Evolutionary conservation across 805 yeast species (phyloP).

Genomic region (Hanseniaspora taiwanica): DNA sequence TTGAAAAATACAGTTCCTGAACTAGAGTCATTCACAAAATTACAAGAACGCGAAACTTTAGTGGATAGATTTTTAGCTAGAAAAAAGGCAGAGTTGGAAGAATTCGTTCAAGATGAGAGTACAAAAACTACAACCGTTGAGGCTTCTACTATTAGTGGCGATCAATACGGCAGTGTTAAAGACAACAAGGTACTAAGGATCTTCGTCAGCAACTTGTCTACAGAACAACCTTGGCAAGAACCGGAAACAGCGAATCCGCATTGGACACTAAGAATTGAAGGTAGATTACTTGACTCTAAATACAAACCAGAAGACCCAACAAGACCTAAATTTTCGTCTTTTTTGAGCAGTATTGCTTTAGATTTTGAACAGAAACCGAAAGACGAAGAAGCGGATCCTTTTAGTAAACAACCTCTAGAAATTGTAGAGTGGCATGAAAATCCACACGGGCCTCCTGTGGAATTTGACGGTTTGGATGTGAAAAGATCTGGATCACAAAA

Average conservation of each 20-base stretch:
- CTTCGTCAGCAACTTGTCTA: slow-evolving; percentile 67
- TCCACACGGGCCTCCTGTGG: slow-evolving; percentile 28
- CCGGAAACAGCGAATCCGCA: slow-evolving; percentile 29
- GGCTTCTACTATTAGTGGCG: no score
- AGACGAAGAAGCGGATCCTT: slow-evolving; percentile 22
- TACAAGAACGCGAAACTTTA: slow-evolving; percentile 69
- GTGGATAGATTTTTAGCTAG: slow-evolving; percentile 73
- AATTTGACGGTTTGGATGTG: slow-evolving; percentile 83
- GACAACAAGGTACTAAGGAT: slow-evolving; percentile 56
- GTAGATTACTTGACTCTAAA: slow-evolving; percentile 45
- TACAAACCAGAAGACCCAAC: slow-evolving; percentile 34
- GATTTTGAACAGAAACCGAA: slow-evolving; percentile 34
- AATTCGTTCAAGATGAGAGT: slow-evolving; percentile 30
- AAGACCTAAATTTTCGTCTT: slow-evolving; percentile 59
- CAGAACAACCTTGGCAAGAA: slow-evolving; percentile 82
- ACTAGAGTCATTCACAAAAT: slow-evolving; percentile 53
- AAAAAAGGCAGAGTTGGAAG: slow-evolving; percentile 77
- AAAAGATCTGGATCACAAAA: slow-evolving; percentile 63
- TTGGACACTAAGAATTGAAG: slow-evolving; percentile 87
- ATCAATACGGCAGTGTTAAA: no score
- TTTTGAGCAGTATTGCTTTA: slow-evolving; percentile 71
- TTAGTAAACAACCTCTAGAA: slow-evolving; percentile 23
- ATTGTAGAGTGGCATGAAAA: slow-evolving; percentile 88
- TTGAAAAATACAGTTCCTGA: slow-evolving; percentile 45
- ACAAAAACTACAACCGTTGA: no score